Evolutionary conservation across 495 filamentous ascomycete genomes (phyloP).

Genomic region (Podospora pseudopauciseta): DNA sequence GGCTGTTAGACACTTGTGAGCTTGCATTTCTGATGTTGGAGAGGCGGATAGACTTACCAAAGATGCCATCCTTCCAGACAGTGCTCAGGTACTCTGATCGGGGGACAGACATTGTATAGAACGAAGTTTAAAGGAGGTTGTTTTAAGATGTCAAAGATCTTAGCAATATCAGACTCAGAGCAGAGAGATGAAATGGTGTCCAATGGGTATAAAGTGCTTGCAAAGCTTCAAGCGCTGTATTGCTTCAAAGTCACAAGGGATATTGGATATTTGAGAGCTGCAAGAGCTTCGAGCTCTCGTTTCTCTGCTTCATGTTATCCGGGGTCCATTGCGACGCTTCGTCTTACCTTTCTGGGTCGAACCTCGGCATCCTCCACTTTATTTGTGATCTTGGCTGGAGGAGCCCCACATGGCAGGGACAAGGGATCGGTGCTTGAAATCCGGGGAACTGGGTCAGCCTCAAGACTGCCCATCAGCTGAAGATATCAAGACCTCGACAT

Average conservation of each 20-base stretch:
- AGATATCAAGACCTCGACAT: neutral
- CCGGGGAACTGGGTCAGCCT: neutral
- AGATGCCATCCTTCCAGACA: constrained; percentile 81
- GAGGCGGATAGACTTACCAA: constrained; percentile 47
- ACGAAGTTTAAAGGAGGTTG: neutral
- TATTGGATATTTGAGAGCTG: neutral
- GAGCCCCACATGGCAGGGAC: neutral
- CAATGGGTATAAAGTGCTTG: neutral
- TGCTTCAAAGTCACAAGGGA: neutral
- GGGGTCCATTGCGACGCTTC: neutral
- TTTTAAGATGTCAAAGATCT: neutral
- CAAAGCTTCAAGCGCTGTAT: neutral
- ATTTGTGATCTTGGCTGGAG: neutral
- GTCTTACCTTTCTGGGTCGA: neutral
- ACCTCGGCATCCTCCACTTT: constrained; percentile 7
- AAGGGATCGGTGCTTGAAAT: neutral
- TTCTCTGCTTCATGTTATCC: constrained; percentile 4
- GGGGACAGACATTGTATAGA: constrained; percentile 56
- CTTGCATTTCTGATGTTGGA: neutral
- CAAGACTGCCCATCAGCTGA: neutral
- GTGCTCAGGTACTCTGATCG: constrained; percentile 73
- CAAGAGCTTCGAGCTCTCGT: neutral
- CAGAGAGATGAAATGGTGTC: neutral
- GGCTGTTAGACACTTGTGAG: constrained; percentile 41
- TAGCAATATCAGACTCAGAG: neutral